phyloP scores from a whole-genome alignment of 257 asterid species.

The Solanum pennellii region DNA sequence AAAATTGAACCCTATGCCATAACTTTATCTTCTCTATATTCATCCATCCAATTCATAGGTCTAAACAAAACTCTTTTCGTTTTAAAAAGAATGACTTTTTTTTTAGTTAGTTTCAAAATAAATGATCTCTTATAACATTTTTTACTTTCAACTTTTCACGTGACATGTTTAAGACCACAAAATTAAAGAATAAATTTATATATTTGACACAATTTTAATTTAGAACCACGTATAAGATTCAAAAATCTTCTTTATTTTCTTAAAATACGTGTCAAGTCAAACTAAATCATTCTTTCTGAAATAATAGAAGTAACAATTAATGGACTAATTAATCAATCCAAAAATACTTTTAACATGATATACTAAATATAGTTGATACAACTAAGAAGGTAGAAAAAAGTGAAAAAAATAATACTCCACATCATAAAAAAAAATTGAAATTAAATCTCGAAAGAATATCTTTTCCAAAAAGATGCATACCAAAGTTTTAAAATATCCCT shows the following conservation, averaged over 20 bases:
- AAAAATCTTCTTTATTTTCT: too few relatives aligned
- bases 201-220: too few relatives aligned
- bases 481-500: not conserved
- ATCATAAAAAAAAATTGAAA: not conserved
- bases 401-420: not conserved
- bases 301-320: not conserved
- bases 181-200: too few relatives aligned
- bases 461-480: not conserved
- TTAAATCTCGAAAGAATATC: not conserved
- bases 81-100: too few relatives aligned
- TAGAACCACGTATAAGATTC: too few relatives aligned
- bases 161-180: too few relatives aligned
- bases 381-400: not conserved
- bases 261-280: too few relatives aligned
- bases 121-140: too few relatives aligned
- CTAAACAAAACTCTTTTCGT: too few relatives aligned
- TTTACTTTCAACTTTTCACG: accelerated
- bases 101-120: too few relatives aligned
- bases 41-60: too few relatives aligned
- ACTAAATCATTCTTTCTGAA: too few relatives aligned
- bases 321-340: not conserved
- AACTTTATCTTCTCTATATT: not conserved
- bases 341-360: not conserved
- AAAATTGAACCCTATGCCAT: not conserved
- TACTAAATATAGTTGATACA: not conserved